phyloP scores from a whole-genome alignment of 257 asterid genomes.

The Jacaranda copaia region DNA sequence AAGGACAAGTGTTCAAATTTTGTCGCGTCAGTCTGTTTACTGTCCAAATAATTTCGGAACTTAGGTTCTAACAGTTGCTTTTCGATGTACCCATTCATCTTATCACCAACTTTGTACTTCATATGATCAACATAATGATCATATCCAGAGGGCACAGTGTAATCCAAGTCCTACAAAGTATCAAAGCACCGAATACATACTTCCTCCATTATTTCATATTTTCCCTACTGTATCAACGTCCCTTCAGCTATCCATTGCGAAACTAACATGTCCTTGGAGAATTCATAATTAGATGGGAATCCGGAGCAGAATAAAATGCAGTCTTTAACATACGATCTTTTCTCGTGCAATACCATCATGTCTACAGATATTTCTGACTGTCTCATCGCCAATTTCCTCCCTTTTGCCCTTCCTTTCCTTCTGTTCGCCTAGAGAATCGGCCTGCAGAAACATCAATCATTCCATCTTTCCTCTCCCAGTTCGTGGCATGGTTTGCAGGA shows the following conservation, averaged over 20 bases:
- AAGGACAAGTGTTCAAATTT: conserved; percentile 34
- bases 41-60: conserved; percentile 21
- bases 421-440: not conserved
- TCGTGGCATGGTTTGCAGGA: too few species aligned
- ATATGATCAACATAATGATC: conserved; percentile 1
- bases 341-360: not conserved
- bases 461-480: not conserved
- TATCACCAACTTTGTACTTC: conserved; percentile 28
- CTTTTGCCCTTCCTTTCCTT: not conserved
- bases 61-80: not conserved
- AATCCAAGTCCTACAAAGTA: not conserved
- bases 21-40: not conserved
- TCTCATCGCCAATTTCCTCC: not conserved
- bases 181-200: conserved; percentile 11
- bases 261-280: conserved; percentile 37
- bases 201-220: conserved; percentile 25
- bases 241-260: conserved; percentile 37
- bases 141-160: conserved; percentile 10
- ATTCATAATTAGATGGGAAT: conserved; percentile 32
- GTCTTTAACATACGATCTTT: not conserved
- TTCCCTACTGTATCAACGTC: not conserved
- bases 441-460: not conserved
- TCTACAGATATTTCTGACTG: not conserved
- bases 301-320: conserved; percentile 32
- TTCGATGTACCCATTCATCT: not conserved